Evolutionary conservation across 306 rosid genomes (phyloP), one percentile per base, ranked within the genome.

Genomic region (Carpinus viminea): DNA sequence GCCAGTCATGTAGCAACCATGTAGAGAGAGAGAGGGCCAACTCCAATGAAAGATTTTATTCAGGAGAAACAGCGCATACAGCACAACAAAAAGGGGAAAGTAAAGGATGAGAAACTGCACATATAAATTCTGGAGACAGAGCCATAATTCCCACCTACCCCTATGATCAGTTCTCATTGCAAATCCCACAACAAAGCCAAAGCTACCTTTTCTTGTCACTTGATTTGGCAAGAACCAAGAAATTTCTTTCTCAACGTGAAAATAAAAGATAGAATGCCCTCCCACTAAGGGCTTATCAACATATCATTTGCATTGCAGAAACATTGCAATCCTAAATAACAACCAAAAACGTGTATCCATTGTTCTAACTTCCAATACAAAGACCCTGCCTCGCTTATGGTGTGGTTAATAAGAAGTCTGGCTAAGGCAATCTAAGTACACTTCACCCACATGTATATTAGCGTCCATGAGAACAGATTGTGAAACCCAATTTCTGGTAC

Each of bases 371-470:
- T 20, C 36, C 15, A 21, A 53, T 59, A 59, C 36, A 21, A 59
- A 16, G 36, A 20, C 12, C 65, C 10, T 26, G n/a, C 24, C 34
- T 24, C 12, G 65, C 34, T 2, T 21, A 24, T 57, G 13, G 34
- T 10, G 34, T 21, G 16, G 7, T 8, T 20, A 36, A 57, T 10
- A 10, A 21, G 31, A 3, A 21, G 34, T 8, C 4, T 7, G 28
- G 64, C 13, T n/a, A 57, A 57, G 59, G 64, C 17, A 52, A 13
- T n/a, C 20, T 52, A 52, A 52, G 56, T 16, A 52, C 20, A 12
- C n/a, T 3, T 16, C 56, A 53, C 57, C 56, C 20, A 17, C 20
- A 17, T 16, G 20, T 47, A 47, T n/a, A n/a, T n/a, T 88, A 68
- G 82, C 2, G 26, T 83, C 8, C 12, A 61, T 61, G 38, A 26